Base-by-base conservation (phyloP, 2,329 filamentous ascomycete genomes). In the Sporothrix protearum region DNA sequence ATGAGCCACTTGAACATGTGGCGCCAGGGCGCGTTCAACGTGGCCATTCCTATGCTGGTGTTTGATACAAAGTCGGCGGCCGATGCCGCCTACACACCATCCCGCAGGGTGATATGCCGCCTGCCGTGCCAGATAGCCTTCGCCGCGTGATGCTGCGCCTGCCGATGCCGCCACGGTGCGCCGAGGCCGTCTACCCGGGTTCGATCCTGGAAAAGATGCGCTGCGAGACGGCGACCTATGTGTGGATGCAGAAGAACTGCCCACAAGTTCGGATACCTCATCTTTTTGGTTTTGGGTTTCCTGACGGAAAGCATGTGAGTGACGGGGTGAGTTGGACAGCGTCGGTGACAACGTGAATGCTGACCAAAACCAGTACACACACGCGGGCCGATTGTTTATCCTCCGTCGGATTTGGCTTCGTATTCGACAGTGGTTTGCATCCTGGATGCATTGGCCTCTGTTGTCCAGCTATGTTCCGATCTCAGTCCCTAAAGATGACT, bases 171-270 rank as follows among this genome's bases (percentile, higher is more conserved):
- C 76, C 77, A 64, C 78, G 78, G 59, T 75, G 81, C 14, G 81
- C 80, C 33, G 80, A 83, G 72, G 70, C 71, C 10, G 70, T 59
- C 28, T 73, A 77, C 71, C 79, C 80, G 9, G 81, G 80, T 4
- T 81, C 80, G 68, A 77, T 78, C 8, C 78, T 83, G 25, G 71
- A 72, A 74, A 83, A 83, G 75, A 19, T 82, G 9, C 74, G 78
- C 57, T 76, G 77, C 73, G 81, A 83, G 76, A 80, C 77, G 28
- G 81, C 78, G 1, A 80, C 80, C 1, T 82, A 80, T 71, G 76
- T 79, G 10, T 83, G 80, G 80, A 77, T 83, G 28, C 76, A 79
- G 66, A 75, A 80, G 22, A 72, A 81, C 59, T 82, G 79, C 73
- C 79, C 79, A 12, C 71, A 76, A 63, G 74, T 83, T 33, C 80